These are phyloP conservation scores for Pyrenula aspistea DNA, from an alignment of 495 filamentous ascomycete species.

Conservation along the genomic window DNA sequence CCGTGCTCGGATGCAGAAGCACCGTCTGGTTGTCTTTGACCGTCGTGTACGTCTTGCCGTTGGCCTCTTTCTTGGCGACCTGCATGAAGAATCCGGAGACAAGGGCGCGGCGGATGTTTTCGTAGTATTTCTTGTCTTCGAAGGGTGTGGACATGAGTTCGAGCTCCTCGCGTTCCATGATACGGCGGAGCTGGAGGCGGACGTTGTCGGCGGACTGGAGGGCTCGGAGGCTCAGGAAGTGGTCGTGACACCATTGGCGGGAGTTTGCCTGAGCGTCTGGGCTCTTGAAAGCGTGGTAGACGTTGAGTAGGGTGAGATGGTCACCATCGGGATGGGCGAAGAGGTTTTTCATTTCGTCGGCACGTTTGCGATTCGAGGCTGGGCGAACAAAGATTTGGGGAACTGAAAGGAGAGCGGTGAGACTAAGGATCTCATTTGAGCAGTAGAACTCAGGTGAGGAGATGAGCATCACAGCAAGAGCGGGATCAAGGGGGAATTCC, in stretches of 20 bases:
- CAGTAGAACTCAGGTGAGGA: conserved; percentile 96
- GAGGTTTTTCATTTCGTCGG: conserved; percentile 92
- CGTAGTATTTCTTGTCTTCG: conserved; percentile 94
- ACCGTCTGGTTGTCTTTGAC: conserved; percentile 92
- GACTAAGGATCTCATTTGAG: conserved; percentile 94
- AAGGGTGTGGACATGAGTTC: conserved; percentile 81
- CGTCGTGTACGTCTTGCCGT: conserved; percentile 74
- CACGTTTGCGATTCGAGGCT: conserved; percentile 69
- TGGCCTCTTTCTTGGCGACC: conserved; percentile 78
- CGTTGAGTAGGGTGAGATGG: conserved; percentile 90
- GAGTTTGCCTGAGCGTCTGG: conserved; percentile 57
- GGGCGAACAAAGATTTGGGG: conserved; percentile 91
- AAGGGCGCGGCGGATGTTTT: conserved; percentile 89
- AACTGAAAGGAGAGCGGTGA: conserved; percentile 87
- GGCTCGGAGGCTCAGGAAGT: conserved; percentile 85
- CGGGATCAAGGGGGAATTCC: conserved; percentile 91
- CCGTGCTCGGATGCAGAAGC: conserved; percentile 83
- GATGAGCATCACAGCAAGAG: conserved; percentile 95
- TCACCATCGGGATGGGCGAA: conserved; percentile 92
- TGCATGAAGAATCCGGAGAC: conserved; percentile 99
- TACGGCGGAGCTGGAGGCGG: conserved; percentile 75
- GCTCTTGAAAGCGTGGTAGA: conserved; percentile 92
- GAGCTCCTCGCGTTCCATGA: conserved; percentile 86
- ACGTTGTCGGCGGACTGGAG: conserved; percentile 91
- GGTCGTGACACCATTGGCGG: conserved; percentile 92